Base-by-base conservation (phyloP, 23 red algal genomes). In the Gracilaria vermiculophylla region DNA sequence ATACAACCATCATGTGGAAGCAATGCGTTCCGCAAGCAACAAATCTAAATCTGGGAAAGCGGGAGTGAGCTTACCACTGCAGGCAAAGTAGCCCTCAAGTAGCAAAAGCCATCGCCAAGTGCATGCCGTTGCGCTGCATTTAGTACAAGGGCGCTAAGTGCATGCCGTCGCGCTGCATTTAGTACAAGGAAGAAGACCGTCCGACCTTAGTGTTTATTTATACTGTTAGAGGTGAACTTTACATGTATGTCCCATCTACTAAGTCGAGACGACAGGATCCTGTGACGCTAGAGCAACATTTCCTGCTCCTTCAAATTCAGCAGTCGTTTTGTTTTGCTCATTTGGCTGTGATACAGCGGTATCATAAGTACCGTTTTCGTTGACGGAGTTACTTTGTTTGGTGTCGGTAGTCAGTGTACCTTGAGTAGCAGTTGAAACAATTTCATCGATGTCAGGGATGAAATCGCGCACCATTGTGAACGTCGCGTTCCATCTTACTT, bases 1-100 rank as follows among this genome's bases (percentile, higher is more conserved):
- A 8, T 95, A 98, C 67, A 97, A 97, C 78, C 76, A 83, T 15
- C 88, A 92, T 69, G 80, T 97, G 32, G 67, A 87, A 27, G 21
- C 83, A 34, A 66, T 87, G 64, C 64, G 83, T 25, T 42, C 21
- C 31, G 70, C 67, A 9, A 42, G 29, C 6, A 62, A 37, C 13
- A 65, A 83, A 20, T 54, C 53, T 11, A 49, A 47, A 16, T 32
- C 73, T 77, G 23, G 45, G 21, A 83, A 83, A 39, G 16, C 11
- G 2, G 64, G 61, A 66, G 33, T 35, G 3, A 37, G 10, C 16
- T 13, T 23, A 43, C 37, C 64, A 10, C 37, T 70, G 37, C 33
- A 70, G 37, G 64, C 64, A 27, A 70, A 70, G 33, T 70, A 70
- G 64, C 34, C n/a, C 43, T 12, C 5, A 5, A 47, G 43, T 47